Percentiles rank a stretch among this genome's conserved stretches.
Evolutionary conservation across 192 early-diverging fungal genomes (phyloP).

Genomic region (Haplosporangium gracile): DNA sequence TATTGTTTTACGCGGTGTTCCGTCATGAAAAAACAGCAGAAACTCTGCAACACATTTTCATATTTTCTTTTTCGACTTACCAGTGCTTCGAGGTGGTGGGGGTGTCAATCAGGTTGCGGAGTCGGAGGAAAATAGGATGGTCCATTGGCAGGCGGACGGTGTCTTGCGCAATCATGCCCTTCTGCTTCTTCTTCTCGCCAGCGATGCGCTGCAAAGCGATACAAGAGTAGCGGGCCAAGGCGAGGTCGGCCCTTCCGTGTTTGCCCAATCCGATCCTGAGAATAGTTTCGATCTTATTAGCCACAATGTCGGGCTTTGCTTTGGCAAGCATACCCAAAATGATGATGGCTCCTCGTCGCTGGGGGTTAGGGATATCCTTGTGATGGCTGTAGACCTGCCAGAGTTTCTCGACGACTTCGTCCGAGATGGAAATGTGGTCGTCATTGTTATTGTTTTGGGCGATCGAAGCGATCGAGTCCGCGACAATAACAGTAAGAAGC

Average conservation of each 20-base stretch:
- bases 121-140: constrained; percentile 68
- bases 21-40: not conserved
- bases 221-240: constrained; percentile 91
- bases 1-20: not conserved
- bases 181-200: constrained; percentile 68
- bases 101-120: constrained; percentile 62
- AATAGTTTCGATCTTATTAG: constrained; percentile 88
- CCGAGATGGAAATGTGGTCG: constrained; percentile 64
- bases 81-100: constrained; percentile 65
- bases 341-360: constrained; percentile 91
- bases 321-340: constrained; percentile 96
- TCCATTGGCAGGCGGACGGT: constrained; percentile 63
- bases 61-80: constrained; percentile 37
- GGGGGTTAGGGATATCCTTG: constrained; percentile 72
- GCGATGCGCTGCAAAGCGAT: constrained; percentile 91
- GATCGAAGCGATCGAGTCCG: constrained; percentile 56
- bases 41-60: not conserved
- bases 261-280: constrained; percentile 88
- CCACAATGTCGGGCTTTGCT: constrained; percentile 83
- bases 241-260: constrained; percentile 85
- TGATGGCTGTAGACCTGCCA: constrained; percentile 85
- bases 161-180: constrained; percentile 58
- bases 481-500: constrained; percentile 84
- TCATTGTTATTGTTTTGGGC: constrained; percentile 8
- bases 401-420: constrained; percentile 79